phyloP scores from a whole-genome alignment of 192 early-diverging fungal genomes.

The Backusella australiensis region DNA sequence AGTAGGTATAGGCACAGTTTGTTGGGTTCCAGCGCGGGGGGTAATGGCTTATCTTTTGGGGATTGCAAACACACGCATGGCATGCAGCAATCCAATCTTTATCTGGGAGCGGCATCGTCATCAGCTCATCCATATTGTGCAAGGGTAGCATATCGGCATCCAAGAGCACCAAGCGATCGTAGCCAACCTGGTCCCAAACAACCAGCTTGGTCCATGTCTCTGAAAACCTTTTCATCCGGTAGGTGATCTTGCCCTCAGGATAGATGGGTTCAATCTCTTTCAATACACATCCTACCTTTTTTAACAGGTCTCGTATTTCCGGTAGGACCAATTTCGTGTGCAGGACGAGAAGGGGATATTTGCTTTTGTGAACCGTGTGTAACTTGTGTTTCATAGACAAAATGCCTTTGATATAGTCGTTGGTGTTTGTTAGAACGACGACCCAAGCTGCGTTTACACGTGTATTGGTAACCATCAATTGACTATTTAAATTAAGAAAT shows the following conservation, averaged over 20 bases:
- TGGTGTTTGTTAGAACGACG: conserved; percentile 14
- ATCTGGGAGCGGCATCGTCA: conserved; percentile 38
- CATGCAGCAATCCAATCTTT: conserved; percentile 37
- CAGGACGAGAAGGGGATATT: conserved; percentile 34
- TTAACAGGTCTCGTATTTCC: neutral
- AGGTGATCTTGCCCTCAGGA: conserved; percentile 16
- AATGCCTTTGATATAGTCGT: conserved; percentile 25
- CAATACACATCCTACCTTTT: conserved; percentile 7
- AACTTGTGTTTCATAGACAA: neutral
- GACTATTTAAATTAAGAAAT: neutral
- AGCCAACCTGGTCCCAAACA: conserved; percentile 57
- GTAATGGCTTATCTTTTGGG: conserved; percentile 33
- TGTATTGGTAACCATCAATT: neutral
- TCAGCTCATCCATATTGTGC: conserved; percentile 64
- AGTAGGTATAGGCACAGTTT: conserved; percentile 39
- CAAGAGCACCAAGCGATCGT: conserved; percentile 56
- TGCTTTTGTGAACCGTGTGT: conserved; percentile 8
- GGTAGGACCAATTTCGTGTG: conserved; percentile 18
- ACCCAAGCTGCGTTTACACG: conserved; percentile 19
- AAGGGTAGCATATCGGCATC: conserved; percentile 71
- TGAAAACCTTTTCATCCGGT: conserved; percentile 19
- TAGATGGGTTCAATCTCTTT: conserved; percentile 20
- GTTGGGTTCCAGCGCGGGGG: conserved; percentile 38
- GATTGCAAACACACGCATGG: conserved; percentile 51
- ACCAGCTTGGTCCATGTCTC: conserved; percentile 65